Evolutionary conservation across 2,329 filamentous ascomycete genomes (phyloP).

Genomic region (Plenodomus tracheiphilus): DNA sequence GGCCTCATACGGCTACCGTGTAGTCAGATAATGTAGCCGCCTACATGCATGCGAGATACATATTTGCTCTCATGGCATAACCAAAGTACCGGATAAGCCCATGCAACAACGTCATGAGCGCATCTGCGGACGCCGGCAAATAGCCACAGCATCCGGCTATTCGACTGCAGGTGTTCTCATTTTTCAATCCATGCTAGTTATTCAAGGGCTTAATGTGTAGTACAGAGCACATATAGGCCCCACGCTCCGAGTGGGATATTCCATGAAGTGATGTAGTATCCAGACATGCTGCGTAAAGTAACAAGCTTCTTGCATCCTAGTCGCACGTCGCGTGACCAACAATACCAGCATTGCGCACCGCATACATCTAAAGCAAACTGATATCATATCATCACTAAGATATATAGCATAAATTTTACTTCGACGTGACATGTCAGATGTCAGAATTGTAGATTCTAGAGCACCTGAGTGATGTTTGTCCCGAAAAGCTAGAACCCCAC

Average conservation of each 20-base stretch:
- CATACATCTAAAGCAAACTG: no score
- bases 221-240: not conserved
- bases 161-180: slow-evolving; percentile 2
- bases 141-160: not conserved
- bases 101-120: not conserved
- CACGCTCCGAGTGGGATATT: not conserved
- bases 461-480: no score
- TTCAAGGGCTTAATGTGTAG: not conserved
- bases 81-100: not conserved
- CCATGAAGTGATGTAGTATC: not conserved
- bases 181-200: not conserved
- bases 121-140: slow-evolving; percentile 12
- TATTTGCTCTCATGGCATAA: not conserved
- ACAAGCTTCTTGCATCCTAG: not conserved
- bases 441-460: no score
- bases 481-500: not conserved
- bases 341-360: no score
- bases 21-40: not conserved
- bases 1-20: not conserved
- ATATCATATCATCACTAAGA: no score
- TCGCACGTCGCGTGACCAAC: not conserved
- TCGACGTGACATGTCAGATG: no score
- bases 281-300: not conserved
- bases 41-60: not conserved
- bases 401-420: no score